These are phyloP conservation scores for Xylariales sp. DNA, from an alignment of 2,329 filamentous ascomycete species.

Conservation along the genomic window DNA sequence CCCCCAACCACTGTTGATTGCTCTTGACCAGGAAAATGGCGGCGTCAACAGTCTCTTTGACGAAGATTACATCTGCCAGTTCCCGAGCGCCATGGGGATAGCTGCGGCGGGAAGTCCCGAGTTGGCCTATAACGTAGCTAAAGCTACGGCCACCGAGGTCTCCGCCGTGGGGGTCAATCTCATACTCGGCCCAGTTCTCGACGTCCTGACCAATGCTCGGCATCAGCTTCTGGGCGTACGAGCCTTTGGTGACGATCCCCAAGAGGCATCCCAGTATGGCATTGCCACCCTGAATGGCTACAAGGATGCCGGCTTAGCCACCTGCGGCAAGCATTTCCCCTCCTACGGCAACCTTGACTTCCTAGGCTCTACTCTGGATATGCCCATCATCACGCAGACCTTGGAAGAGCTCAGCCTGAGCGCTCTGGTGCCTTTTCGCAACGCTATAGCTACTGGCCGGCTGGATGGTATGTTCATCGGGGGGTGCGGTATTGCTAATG, in stretches of 20 bases:
- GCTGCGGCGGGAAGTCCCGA: constrained; percentile 86
- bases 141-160: constrained; percentile 89
- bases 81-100: constrained; percentile 93
- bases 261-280: constrained; percentile 89
- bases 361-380: constrained; percentile 82
- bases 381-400: constrained; percentile 93
- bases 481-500: constrained; percentile 86
- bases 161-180: constrained; percentile 92
- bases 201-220: constrained; percentile 88
- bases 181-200: constrained; percentile 88
- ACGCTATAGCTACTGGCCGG: constrained; percentile 75
- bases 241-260: constrained; percentile 86
- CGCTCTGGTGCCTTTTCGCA: constrained; percentile 85
- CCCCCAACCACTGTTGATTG: constrained; percentile 82
- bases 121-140: constrained; percentile 83
- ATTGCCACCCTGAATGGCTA: constrained; percentile 90
- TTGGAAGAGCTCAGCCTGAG: constrained; percentile 89
- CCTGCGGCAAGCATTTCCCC: constrained; percentile 93
- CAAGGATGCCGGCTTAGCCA: constrained; percentile 82
- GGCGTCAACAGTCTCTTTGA: constrained; percentile 96
- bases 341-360: constrained; percentile 96
- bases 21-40: constrained; percentile 95
- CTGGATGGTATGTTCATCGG: constrained; percentile 95
- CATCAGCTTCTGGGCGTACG: constrained; percentile 89
- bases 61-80: constrained; percentile 92